Evolutionary conservation across 73 alveolate species (phyloP), one percentile per base, ranked within the genome.

Genomic region (Paramecium sonneborni): DNA sequence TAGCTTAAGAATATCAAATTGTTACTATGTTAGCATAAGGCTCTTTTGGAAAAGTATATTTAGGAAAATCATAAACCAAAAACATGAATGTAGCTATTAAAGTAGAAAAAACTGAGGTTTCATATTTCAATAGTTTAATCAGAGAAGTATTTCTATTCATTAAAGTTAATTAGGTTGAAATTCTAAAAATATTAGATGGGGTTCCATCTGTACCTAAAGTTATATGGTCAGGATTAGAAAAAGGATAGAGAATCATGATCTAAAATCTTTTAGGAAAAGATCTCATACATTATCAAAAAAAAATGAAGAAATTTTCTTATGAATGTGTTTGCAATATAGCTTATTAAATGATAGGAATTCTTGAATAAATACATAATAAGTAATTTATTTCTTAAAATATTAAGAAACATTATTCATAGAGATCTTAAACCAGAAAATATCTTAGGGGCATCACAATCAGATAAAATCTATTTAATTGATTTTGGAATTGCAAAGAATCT

Each of bases 211-310:
- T 94, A 14, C 97, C 97, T 15, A 86, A 93, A 87, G 43, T 94
- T 15, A 26, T 70, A 4, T 94, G 97, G 96, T 85, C 43, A 55
- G 97, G 97, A 14, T 85, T 18, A 94, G 95, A 18, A 93, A 86
- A 34, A 55, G 85, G 55, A 41, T 92, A 85, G 95, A 62, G 26
- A 21, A 93, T 96, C 28, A 93, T 97, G 97, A 97, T 97, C 35
- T 88, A 96, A 70, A 97, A 95, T 43, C 85, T 96, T 7, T 85
- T 97, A 10, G 99, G 99, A 57, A 97, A 46, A 79, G 90, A 79
- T 44, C 30, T 79, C 4, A 24, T 39, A 15, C 74, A 79, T 44
- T 79, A 79, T 79, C 14, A 43, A 46, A 79, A 79, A 44, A 79
- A 44, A 44, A 21, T 43, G 28, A 79, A 79, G 72, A 43, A 38